Base-by-base conservation (phyloP, 345 rosid species). In the Dipteronia dyeriana region DNA sequence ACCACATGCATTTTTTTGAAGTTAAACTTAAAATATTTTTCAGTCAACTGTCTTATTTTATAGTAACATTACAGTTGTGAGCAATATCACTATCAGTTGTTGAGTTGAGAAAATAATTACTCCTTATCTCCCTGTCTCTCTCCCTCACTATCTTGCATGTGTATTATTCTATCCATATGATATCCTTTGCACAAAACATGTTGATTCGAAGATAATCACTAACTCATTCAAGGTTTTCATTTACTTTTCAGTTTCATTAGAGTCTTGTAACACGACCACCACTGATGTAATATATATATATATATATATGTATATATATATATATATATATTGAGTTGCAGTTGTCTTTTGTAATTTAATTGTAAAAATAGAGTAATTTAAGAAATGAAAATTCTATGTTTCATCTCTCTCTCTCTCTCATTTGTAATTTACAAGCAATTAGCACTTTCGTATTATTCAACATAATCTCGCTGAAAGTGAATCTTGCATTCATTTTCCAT, bases 181-280 rank as follows among this genome's bases (percentile, higher is more conserved):
- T 19, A 43, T n/a, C 25, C 49, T 29, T 31, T 29, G 22, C 19
- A 16, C 64, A 19, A 0, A 41, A 39, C 16, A 54, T 31, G 64
- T 65, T 56, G 29, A 71, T 56, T 71, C 9, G 23, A 54, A 34
- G 49, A 31, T 22, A 39, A 20, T 56, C 2, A 11, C 20, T 0
- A 73, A 54, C 60, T 75, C 60, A 70, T 54, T 59, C 34, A 39
- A 41, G 10, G 5, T 63, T 70, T 68, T 51, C 17, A 29, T 76
- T 67, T 31, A 45, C 38, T 51, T 74, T 78, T 70, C 86, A 92
- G 98, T 89, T 78, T 79, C 87, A 74, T 78, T 75, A 62, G 86
- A n/a, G 66, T 78, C 26, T 67, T 70, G 67, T 82, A 77, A 56
- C 53, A 12, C 2, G 23, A 7, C 51, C 38, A 20, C 54, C 23